These are phyloP conservation scores for Casaregolazyma lundiana DNA, from an alignment of 1,139 yeast species.

Conservation along the genomic window DNA sequence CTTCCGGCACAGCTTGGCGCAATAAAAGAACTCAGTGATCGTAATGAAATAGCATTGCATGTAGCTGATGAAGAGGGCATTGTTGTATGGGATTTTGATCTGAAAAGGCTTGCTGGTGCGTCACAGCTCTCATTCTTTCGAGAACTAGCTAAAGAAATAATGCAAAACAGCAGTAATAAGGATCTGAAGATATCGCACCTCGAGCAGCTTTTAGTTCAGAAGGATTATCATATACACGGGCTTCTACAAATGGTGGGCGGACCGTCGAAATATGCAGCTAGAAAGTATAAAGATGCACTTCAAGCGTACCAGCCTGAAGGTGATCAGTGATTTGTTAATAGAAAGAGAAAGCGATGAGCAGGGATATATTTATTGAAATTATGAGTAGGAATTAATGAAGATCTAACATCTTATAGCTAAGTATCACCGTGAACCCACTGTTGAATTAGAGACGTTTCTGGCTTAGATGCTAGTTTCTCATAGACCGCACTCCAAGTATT, in stretches of 20 bases:
- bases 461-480: neutral
- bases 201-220: constrained; percentile 12
- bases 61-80: constrained; percentile 6
- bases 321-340: too few relatives aligned
- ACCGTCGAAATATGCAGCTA: constrained; percentile 14
- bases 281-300: constrained; percentile 12
- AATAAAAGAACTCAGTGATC: neutral
- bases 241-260: constrained; percentile 14
- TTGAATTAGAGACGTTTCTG: neutral
- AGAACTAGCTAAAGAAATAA: constrained; percentile 11
- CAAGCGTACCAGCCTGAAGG: too few relatives aligned
- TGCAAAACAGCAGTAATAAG: constrained; percentile 11
- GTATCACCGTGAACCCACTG: constrained; percentile 2
- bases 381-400: too few relatives aligned
- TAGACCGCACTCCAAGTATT: neutral
- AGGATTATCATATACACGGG: constrained; percentile 20
- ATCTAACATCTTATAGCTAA: too few relatives aligned
- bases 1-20: neutral
- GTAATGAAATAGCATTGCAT: neutral
- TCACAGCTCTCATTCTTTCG: constrained; percentile 5
- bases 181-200: constrained; percentile 9
- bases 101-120: constrained; percentile 2
- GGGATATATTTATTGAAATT: too few relatives aligned
- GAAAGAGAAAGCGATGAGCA: too few relatives aligned
- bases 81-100: constrained; percentile 16